phyloP scores from a whole-genome alignment of 2,329 filamentous ascomycete species.

The Colletotrichum sansevieriae region DNA sequence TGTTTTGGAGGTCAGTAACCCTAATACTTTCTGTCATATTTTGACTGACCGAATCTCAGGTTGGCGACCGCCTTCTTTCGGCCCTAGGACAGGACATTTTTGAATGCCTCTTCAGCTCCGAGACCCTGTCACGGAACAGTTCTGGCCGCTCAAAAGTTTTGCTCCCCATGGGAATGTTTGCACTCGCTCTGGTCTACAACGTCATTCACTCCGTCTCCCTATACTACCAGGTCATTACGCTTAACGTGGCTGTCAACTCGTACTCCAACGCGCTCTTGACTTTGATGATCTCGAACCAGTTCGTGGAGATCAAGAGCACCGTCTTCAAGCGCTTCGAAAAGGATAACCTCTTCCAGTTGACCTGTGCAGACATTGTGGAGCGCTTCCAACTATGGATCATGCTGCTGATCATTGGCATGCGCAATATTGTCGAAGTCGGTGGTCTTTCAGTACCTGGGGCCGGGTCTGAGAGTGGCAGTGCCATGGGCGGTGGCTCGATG shows the following conservation, averaged over 20 bases:
- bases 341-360: conserved; percentile 96
- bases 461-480: conserved; percentile 61
- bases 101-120: conserved; percentile 93
- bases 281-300: conserved; percentile 94
- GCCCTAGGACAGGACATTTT: conserved; percentile 96
- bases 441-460: conserved; percentile 76
- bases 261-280: conserved; percentile 97
- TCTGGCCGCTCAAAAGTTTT: conserved; percentile 93
- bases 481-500: conserved; percentile 66
- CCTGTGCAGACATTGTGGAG: conserved; percentile 96
- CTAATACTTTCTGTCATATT: not conserved
- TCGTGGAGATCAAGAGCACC: conserved; percentile 98
- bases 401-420: conserved; percentile 93
- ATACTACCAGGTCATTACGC: conserved; percentile 97
- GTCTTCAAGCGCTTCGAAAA: conserved; percentile 99
- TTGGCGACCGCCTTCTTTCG: conserved; percentile 88
- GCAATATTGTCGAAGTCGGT: conserved; percentile 96
- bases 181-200: conserved; percentile 88
- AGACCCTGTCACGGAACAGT: conserved; percentile 88
- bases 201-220: conserved; percentile 87
- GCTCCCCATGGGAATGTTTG: conserved; percentile 90
- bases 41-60: conserved; percentile 52
- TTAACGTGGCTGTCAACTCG: conserved; percentile 98
- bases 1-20: conserved; percentile 79
- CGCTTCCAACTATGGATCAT: conserved; percentile 98